A percentile compares a stretch with the other conserved stretches of the same genome.
phyloP scores from a whole-genome alignment of 805 yeast genomes.

The Candida sanyiensis region DNA sequence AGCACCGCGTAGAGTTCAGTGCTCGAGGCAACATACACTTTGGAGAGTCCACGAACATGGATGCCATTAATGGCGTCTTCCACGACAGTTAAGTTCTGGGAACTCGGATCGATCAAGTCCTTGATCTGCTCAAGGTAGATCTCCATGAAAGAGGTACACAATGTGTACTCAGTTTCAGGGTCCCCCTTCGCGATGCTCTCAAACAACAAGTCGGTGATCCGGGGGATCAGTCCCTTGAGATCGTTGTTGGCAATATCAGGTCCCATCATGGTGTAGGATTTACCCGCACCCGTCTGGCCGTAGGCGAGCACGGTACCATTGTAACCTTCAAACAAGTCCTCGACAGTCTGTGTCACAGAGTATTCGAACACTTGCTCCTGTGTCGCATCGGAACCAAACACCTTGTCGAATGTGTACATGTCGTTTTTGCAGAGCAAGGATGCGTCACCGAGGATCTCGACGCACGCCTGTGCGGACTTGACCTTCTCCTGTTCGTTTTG shows the following conservation, averaged over 20 bases:
- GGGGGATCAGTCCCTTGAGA: constrained; percentile 58
- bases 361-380: constrained; percentile 58
- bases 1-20: constrained; percentile 54
- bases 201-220: constrained; percentile 64
- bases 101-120: constrained; percentile 47
- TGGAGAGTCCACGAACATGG: constrained; percentile 64
- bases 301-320: constrained; percentile 74
- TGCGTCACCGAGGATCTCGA: constrained; percentile 11
- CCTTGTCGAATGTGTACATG: constrained; percentile 57
- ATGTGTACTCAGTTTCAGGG: constrained; percentile 50
- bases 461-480: background rate
- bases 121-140: constrained; percentile 71
- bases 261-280: constrained; percentile 76
- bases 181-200: constrained; percentile 40
- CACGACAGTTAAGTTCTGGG: constrained; percentile 40
- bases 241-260: constrained; percentile 25
- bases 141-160: constrained; percentile 71
- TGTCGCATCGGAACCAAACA: constrained; percentile 44
- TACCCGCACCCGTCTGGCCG: constrained; percentile 84
- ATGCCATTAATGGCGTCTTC: constrained; percentile 63
- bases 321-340: constrained; percentile 67
- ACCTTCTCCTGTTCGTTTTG: constrained; percentile 31
- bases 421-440: constrained; percentile 14
- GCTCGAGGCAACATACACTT: constrained; percentile 51
- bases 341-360: constrained; percentile 56